phyloP scores from a whole-genome alignment of 192 early-diverging fungal genomes.

The Backusella tuberculispora region DNA sequence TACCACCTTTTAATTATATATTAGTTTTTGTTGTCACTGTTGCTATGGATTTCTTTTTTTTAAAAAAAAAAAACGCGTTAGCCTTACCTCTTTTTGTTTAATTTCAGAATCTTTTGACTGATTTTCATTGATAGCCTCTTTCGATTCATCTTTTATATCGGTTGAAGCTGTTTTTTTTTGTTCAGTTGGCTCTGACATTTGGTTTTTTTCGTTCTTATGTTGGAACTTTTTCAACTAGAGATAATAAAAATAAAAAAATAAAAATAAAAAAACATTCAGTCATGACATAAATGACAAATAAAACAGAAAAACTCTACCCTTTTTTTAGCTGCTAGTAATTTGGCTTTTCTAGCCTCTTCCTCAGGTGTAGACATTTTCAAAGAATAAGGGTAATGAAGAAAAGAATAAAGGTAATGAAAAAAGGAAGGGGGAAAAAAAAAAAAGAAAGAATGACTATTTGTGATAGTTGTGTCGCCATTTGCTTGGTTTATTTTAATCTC shows the following conservation, averaged over 20 bases:
- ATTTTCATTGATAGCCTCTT: background rate
- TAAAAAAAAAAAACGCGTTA: too few species aligned
- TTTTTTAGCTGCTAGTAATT: slow-evolving; percentile 34
- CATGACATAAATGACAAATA: background rate
- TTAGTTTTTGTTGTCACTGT: background rate
- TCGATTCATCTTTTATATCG: background rate
- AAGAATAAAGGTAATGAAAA: background rate
- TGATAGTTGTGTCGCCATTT: background rate
- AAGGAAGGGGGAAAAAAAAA: background rate
- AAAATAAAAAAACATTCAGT: background rate
- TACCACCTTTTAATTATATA: background rate
- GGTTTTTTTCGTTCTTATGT: slow-evolving; percentile 11
- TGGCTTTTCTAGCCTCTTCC: slow-evolving; percentile 35
- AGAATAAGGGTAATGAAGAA: background rate
- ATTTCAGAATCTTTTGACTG: background rate
- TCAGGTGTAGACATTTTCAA: slow-evolving; percentile 20
- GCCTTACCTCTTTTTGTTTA: background rate
- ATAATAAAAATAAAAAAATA: background rate
- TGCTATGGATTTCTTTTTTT: background rate
- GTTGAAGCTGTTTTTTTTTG: background rate
- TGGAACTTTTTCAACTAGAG: slow-evolving; percentile 30
- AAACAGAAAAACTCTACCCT: slow-evolving; percentile 18
- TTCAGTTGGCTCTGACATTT: slow-evolving; percentile 5
- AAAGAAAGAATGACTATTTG: too few species aligned
- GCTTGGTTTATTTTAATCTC: slow-evolving; percentile 8